Base-by-base conservation (phyloP, 495 filamentous ascomycete genomes). In the Aspergillus campestris region DNA sequence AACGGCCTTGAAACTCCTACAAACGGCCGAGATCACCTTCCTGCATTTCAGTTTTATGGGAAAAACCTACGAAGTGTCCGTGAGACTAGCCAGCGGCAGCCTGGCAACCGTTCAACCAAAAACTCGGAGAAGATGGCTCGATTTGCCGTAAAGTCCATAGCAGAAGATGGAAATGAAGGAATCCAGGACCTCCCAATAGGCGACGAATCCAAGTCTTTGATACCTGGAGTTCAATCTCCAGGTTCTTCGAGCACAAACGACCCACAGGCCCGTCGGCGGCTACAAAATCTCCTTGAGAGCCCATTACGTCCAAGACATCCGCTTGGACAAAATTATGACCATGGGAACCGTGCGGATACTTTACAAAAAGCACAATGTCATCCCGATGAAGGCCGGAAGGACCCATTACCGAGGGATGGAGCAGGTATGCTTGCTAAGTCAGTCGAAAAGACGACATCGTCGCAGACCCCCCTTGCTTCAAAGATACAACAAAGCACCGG, bases 111-210 rank as follows among this genome's bases (percentile, higher is more conserved):
- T 32, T 34, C 47, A 28, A 44, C 33, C 8, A 58, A 52, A 42
- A 48, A 37, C n/a, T 34, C 44, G 1, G 51, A 41, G 31, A 40
- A 34, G 24, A 45, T 42, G 8, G 51, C 45, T 8, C 50, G 47
- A 35, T 53, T 53, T 37, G 53, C 49, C 10, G 50, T 70, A 42
- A 48, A 59, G 13, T 45, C 51, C 0, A 47, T 73, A 28, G 56
- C 66, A 38, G 73, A 78, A 49, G 72, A 77, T 57, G 67, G 64
- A 0, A 67, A 70, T 12, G 44, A 52, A 42, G 54, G 40, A 8
- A 44, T 40, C 39, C 7, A n/a, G 8, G 34, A 28, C 33, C 9
- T 34, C 28, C 13, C 8, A 40, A 10, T 30, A 12, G 45, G 29
- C 31, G 44, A 42, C 12, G 34, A 37, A 13, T 15, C 18, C 4